Conservation (phyloP, 2,329 filamentous ascomycete genomes). For the Lomentospora prolificans region DNA sequence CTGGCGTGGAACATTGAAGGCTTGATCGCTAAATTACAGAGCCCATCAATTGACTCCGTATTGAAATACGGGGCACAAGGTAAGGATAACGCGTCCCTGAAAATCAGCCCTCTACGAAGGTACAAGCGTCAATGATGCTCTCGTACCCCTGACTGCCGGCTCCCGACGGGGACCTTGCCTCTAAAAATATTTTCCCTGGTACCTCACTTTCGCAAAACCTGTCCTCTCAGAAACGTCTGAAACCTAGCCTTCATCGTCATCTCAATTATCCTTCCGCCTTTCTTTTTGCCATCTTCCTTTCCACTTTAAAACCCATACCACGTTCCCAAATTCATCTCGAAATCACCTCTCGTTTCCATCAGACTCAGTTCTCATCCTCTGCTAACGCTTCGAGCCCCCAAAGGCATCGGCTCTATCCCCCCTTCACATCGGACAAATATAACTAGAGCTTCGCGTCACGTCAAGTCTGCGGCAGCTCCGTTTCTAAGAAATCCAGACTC, state of each 20-base stretch:
- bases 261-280: neutral
- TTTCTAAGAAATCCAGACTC: no score
- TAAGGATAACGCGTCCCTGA: neutral
- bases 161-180: neutral
- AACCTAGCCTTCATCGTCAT: no score
- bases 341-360: neutral
- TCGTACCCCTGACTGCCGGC: neutral
- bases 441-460: no score
- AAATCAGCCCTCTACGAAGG: neutral
- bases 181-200: slow-evolving; percentile 1
- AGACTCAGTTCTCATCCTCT: neutral
- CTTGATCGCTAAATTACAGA: neutral
- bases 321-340: neutral
- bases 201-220: neutral
- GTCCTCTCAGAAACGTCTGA: neutral
- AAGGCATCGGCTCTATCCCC: neutral
- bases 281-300: neutral
- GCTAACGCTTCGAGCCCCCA: neutral
- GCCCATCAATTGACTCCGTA: neutral
- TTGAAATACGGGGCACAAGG: neutral
- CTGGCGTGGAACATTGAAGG: neutral
- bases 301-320: neutral
- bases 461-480: no score
- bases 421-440: no score
- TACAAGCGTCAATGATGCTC: no score